Conservation (phyloP, 352 stramenopile species). For the Thraustotheca clavata region DNA sequence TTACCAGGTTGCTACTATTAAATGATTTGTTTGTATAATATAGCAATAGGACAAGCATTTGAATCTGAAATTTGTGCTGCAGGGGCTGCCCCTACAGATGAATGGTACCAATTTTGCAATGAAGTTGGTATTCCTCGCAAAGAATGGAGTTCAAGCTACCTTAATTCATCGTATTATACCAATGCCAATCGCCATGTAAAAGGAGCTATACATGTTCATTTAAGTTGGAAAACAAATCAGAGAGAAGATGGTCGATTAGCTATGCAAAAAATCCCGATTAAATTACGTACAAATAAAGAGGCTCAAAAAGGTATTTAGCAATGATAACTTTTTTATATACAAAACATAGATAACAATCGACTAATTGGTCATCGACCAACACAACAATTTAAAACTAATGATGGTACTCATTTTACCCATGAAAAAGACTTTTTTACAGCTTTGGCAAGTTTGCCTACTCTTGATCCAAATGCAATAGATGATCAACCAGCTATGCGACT, state of each 20-base stretch:
- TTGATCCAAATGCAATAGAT: slow-evolving; percentile 74
- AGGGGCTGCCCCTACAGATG: slow-evolving; percentile 13
- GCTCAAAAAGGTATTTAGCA: no score
- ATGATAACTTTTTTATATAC: no score
- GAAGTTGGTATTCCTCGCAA: slow-evolving; percentile 30
- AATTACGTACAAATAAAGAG: neutral
- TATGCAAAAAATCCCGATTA: neutral
- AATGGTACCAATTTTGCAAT: slow-evolving; percentile 76
- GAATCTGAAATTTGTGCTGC: neutral
- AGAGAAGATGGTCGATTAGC: no score
- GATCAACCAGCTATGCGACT: slow-evolving; percentile 44
- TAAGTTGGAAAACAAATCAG: neutral
- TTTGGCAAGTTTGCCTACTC: slow-evolving; percentile 34
- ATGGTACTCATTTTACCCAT: slow-evolving; percentile 32
- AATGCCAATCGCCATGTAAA: slow-evolving; percentile 35
- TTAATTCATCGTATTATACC: slow-evolving; percentile 38
- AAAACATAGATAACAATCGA: no score
- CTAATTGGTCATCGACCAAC: slow-evolving; percentile 25
- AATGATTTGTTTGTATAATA: neutral
- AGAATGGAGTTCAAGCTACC: slow-evolving; percentile 49
- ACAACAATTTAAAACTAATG: slow-evolving; percentile 8
- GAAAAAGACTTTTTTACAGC: slow-evolving; percentile 40
- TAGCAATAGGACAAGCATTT: slow-evolving; percentile 2
- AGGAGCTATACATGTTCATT: slow-evolving; percentile 36
- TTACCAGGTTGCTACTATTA: slow-evolving; percentile 33